These are phyloP conservation scores for Neonectria magnoliae DNA, from an alignment of 2,329 filamentous ascomycete genomes.

Conservation along the genomic window DNA sequence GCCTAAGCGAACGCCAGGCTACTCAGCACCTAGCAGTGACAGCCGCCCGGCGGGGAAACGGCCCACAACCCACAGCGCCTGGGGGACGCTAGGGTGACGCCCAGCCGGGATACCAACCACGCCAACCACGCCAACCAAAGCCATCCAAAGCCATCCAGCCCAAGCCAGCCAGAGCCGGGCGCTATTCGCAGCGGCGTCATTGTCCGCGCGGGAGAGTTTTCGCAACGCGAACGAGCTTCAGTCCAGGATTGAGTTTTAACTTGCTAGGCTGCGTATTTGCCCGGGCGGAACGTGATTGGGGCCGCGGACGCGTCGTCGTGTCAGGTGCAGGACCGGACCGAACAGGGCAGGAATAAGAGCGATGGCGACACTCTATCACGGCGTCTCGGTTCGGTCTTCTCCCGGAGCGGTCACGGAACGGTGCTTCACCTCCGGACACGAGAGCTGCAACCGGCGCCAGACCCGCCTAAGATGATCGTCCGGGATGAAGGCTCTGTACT, in stretches of 20 bases:
- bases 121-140: constrained; percentile 7
- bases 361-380: background rate
- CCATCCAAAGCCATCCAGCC: constrained; percentile 3
- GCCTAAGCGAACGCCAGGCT: constrained; percentile 33
- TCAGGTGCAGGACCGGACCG: constrained; percentile 2
- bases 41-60: constrained; percentile 36
- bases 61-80: constrained; percentile 26
- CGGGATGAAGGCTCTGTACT: constrained; percentile 6
- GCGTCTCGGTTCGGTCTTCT: constrained; percentile 8
- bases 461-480: constrained; percentile 14
- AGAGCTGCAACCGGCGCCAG: constrained; percentile 7
- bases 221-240: constrained; percentile 13
- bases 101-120: constrained; percentile 12
- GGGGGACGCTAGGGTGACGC: constrained; percentile 19
- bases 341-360: background rate
- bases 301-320: constrained; percentile 9
- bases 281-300: constrained; percentile 2
- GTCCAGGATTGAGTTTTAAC: background rate
- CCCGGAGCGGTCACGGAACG: constrained; percentile 7
- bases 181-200: constrained; percentile 16
- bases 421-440: constrained; percentile 22
- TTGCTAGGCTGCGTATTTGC: background rate
- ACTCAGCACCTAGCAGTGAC: constrained; percentile 39
- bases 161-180: constrained; percentile 24
- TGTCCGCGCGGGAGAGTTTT: constrained; percentile 12